Evolutionary conservation across 371 early-diverging fungal species (phyloP).

Genomic region (Mortierella sp.): DNA sequence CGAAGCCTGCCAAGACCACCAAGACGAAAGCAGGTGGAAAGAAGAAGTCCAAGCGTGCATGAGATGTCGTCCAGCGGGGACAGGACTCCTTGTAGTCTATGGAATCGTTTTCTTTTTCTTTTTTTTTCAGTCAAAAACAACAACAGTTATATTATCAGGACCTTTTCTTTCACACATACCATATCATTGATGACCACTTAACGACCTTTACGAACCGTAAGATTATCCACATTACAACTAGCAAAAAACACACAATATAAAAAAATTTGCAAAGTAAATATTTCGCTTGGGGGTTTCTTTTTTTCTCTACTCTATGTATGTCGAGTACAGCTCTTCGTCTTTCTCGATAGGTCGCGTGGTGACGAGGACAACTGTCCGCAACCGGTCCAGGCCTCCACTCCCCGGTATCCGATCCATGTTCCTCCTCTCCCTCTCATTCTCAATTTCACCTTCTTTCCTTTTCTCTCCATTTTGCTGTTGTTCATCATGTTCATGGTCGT

Average conservation of each 20-base stretch:
- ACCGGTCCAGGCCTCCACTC: slow-evolving; percentile 13
- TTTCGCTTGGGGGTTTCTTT: not conserved
- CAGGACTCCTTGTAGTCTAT: not conserved
- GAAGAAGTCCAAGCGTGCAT: slow-evolving; percentile 36
- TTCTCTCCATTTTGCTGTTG: slow-evolving; percentile 34
- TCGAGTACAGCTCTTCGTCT: slow-evolving; percentile 67
- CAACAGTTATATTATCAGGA: not conserved
- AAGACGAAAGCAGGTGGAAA: slow-evolving; percentile 15
- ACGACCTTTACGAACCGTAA: not conserved
- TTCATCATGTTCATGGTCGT: slow-evolving; percentile 23
- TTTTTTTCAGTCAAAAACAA: not conserved
- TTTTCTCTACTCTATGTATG: slow-evolving; percentile 61
- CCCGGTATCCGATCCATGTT: not conserved
- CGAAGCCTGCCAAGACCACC: not conserved
- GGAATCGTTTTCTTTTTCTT: not conserved
- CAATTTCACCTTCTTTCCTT: slow-evolving; percentile 21
- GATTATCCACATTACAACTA: no score
- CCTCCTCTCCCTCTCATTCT: no score
- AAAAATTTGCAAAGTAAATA: not conserved
- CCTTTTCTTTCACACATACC: not conserved
- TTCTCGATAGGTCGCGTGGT: slow-evolving; percentile 57
- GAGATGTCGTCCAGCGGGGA: slow-evolving; percentile 6
- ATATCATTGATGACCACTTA: slow-evolving; percentile 10
- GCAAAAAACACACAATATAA: not conserved
- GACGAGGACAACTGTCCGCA: slow-evolving; percentile 62